phyloP scores from a whole-genome alignment of 1,139 yeast genomes.

The Debaryomyces sp. region DNA sequence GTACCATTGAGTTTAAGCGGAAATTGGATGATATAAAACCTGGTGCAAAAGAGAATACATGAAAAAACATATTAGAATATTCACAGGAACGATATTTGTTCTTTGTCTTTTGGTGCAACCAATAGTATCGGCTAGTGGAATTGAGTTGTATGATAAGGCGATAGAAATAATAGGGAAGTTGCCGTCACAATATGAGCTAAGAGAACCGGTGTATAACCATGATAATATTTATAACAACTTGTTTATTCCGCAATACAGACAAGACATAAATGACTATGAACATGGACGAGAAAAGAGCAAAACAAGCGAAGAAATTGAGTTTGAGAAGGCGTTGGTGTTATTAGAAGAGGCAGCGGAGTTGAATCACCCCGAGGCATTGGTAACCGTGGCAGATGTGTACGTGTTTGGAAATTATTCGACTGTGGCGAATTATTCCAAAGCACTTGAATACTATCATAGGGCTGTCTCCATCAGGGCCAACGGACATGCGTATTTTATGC shows the following conservation, averaged over 20 bases:
- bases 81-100: neutral
- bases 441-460: constrained; percentile 56
- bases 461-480: constrained; percentile 51
- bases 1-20: neutral
- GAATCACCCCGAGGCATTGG: constrained; percentile 24
- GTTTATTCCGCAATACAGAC: constrained; percentile 23
- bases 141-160: constrained; percentile 13
- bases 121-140: neutral
- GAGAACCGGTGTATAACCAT: constrained; percentile 20
- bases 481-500: constrained; percentile 74
- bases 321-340: constrained; percentile 19
- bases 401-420: constrained; percentile 71
- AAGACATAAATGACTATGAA: constrained; percentile 18
- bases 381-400: constrained; percentile 42
- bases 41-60: neutral
- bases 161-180: constrained; percentile 8
- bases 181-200: constrained; percentile 6
- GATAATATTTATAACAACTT: constrained; percentile 29
- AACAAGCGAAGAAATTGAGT: constrained; percentile 9
- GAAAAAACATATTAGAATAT: neutral
- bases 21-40: neutral
- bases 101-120: neutral
- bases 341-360: constrained; percentile 22
- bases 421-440: constrained; percentile 57
- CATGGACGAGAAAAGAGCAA: neutral